Percentiles rank a stretch among this genome's conserved stretches.
phyloP scores from a whole-genome alignment of 1,139 yeast species.

The Blastobotrys raffinosifermentans region DNA sequence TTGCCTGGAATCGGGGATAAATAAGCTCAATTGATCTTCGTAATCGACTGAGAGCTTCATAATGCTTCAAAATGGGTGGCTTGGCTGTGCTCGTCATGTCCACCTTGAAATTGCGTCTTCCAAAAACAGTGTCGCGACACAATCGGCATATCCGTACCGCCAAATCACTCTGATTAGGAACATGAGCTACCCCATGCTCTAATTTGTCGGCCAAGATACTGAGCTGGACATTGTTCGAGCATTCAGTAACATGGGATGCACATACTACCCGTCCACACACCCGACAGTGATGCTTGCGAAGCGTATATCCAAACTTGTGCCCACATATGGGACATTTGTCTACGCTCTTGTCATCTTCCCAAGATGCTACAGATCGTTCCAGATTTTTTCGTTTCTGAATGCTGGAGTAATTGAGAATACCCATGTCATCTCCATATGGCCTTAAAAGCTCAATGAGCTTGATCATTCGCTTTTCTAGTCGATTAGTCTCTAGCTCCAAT shows the following conservation, averaged over 20 bases:
- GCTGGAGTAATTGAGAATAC: slow-evolving; percentile 24
- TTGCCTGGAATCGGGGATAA: slow-evolving; percentile 40
- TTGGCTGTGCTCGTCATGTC: slow-evolving; percentile 30
- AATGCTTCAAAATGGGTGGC: slow-evolving; percentile 27
- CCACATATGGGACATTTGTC: slow-evolving; percentile 61
- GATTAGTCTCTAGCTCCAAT: slow-evolving; percentile 43
- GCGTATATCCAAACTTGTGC: slow-evolving; percentile 48
- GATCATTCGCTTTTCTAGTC: slow-evolving; percentile 59
- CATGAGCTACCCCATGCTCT: slow-evolving; percentile 17
- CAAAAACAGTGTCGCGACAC: slow-evolving; percentile 61
- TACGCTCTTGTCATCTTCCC: slow-evolving; percentile 57
- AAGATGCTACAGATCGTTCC: slow-evolving; percentile 53
- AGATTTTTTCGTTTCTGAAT: slow-evolving; percentile 31
- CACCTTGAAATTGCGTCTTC: slow-evolving; percentile 45
- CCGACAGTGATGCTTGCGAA: slow-evolving; percentile 83
- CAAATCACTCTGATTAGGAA: slow-evolving; percentile 24
- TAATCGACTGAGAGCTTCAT: slow-evolving; percentile 35
- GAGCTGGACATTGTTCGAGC: slow-evolving; percentile 71
- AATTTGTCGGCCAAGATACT: slow-evolving; percentile 41
- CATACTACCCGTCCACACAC: slow-evolving; percentile 81
- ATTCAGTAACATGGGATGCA: slow-evolving; percentile 53
- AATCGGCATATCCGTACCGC: slow-evolving; percentile 55
- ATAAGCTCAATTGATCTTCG: slow-evolving; percentile 35
- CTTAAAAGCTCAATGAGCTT: slow-evolving; percentile 36
- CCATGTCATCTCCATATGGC: slow-evolving; percentile 18